Base-by-base conservation (phyloP, 805 yeast genomes). In the Saccharomycopsis fibuligera region DNA sequence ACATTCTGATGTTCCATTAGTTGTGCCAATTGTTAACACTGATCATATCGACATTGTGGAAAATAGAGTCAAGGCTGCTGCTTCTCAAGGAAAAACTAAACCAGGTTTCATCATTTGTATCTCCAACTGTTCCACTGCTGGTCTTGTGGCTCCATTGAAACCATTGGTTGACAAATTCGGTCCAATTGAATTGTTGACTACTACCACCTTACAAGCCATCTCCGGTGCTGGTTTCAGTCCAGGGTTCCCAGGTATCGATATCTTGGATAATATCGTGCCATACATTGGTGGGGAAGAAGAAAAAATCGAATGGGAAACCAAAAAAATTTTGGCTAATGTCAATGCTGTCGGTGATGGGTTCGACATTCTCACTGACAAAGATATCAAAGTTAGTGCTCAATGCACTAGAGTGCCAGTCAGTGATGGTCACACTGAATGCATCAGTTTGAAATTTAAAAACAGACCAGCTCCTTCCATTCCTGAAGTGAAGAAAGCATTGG, bases 211-310 rank as follows among this genome's bases (percentile, higher is more conserved):
- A 66, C 99, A 93, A 67, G 99, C 99, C 35, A 87, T 93, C 56
- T 90, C 98, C 3, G 99, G 99, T 59, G 99, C 96, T 21, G 99
- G 99, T 2, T 93, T 86, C 66, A 86, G 96, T 8, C 99, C 99
- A 44, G 99, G 99, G 65, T 96, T 90, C 49, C 81, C 96, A 21
- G 93, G 95, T 56, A 90, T 93, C 67, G 98, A 93, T 63, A 81
- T 91, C 48, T 74, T 93, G 59, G 99, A 93, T 69, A 93, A 93
- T 69, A 76, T 93, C 57, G 88, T 93, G 48, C 99, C 99, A 37
- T 93, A 72, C 75, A 93, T 93, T 62, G 74, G 89, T 56, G 97
- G 98, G 41, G 99, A 93, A 69, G 99, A 93, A 70, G 99, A 93
- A 58, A 93, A 93, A 71, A 87, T 93, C 59, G 99, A 93, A 69